These are phyloP conservation scores for Monilinia vaccinii-corymbosi DNA, from an alignment of 2,329 filamentous ascomycete genomes.

Conservation along the genomic window DNA sequence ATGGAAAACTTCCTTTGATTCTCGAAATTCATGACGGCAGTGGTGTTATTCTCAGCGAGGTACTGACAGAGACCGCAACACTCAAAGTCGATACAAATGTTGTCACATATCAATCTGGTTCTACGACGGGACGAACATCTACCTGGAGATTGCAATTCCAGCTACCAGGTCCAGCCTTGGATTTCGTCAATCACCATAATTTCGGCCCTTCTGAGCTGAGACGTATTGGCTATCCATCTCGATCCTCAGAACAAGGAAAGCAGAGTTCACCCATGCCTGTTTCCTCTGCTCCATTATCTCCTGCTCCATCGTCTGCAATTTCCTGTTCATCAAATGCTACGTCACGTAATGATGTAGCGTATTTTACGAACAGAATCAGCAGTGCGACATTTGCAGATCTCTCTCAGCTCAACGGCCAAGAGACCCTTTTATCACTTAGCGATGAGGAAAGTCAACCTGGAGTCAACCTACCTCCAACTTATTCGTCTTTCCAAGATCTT, in stretches of 20 bases:
- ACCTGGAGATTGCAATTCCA: slow-evolving; percentile 14
- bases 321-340: not conserved
- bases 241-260: not conserved
- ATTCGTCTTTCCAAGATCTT: slow-evolving; percentile 6
- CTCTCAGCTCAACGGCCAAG: not conserved
- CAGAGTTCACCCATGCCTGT: not conserved
- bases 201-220: not conserved
- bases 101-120: slow-evolving; percentile 8
- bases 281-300: not conserved
- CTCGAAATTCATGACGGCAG: not conserved
- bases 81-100: not conserved
- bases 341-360: not conserved
- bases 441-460: not conserved
- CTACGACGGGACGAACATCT: not conserved
- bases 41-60: slow-evolving; percentile 8
- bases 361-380: slow-evolving; percentile 10
- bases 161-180: slow-evolving; percentile 5
- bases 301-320: not conserved
- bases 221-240: not conserved
- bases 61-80: not conserved
- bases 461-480: not conserved
- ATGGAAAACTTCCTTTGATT: not conserved
- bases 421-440: slow-evolving; percentile 8
- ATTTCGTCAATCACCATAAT: not conserved
- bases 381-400: slow-evolving; percentile 10